Base-by-base conservation (phyloP, 176 grass and related monocot species). In the Musa troglodytarum region DNA sequence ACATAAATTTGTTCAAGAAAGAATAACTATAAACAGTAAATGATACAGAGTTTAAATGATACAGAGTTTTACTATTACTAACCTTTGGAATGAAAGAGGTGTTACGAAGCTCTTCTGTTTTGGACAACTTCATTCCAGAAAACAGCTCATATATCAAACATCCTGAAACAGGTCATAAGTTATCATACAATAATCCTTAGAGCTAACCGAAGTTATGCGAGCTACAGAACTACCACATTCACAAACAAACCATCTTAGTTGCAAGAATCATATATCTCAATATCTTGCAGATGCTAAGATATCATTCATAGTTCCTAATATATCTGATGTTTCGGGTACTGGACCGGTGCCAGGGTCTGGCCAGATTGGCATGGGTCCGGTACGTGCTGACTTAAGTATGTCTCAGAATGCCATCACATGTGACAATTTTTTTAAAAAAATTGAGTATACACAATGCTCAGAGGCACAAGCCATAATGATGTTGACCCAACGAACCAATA, bases 111-210 rank as follows among this genome's bases (percentile, higher is more conserved):
- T 99, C 96, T 85, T 99, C 96, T 81, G 96, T 95, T 83, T 90
- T 99, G 63, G 81, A 73, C 71, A 99, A 81, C 81, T 99, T 99
- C 58, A 73, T 78, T 68, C 85, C 86, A 77, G 80, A 92, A 89
- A 99, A 95, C 76, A 99, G 82, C 77, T 99, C 96, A 83, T 95
- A 92, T 69, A 95, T 99, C 79, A 99, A 93, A 86, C 96, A 99
- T 6, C 96, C 96, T 99, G 81, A 51, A 69, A 76, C 81, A 69
- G 23, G n/a, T 26, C 28, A 83, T 67, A 65, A 63, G 24, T 73
- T 56, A 28, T 52, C 52, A 49, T 28, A 50, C 16, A 17, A 50
- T 2, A 21, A 50, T 10, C 25, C 57, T n/a, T n/a, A 8, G 57
- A 61, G 0, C 17, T 8, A 61, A n/a, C 63, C 25, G 8, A 51